These are phyloP conservation scores for Microstroma glucosiphilum DNA, from an alignment of 1,284 basidiomycete genomes.

Conservation along the genomic window DNA sequence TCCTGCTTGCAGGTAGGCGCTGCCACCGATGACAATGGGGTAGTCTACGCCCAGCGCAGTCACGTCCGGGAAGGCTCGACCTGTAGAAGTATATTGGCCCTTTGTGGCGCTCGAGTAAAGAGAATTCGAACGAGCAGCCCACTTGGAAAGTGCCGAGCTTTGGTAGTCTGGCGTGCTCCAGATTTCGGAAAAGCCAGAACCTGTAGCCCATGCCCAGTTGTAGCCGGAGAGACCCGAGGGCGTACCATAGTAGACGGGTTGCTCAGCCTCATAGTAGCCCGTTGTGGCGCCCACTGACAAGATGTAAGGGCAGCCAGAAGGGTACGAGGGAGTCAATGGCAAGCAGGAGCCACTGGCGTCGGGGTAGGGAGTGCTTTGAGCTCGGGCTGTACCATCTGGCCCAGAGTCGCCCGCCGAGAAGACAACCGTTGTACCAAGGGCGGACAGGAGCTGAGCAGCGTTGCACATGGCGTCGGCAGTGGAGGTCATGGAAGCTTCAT, in stretches of 20 bases:
- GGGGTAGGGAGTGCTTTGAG: constrained; percentile 55
- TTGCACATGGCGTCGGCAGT: constrained; percentile 7
- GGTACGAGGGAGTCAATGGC: constrained; percentile 15
- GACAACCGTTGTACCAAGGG: constrained; percentile 55
- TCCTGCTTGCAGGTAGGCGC: constrained; percentile 9
- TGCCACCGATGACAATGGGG: constrained; percentile 30
- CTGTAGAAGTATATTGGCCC: constrained; percentile 54
- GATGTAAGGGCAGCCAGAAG: constrained; percentile 17
- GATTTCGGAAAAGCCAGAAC: constrained; percentile 65
- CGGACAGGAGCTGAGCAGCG: constrained; percentile 1
- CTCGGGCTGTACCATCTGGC: constrained; percentile 30
- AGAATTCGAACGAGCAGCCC: no score
- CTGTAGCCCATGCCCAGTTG: constrained; percentile 30
- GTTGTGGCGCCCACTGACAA: constrained; percentile 18
- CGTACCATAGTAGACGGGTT: constrained; percentile 9
- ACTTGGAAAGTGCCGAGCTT: constrained; percentile 54
- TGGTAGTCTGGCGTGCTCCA: constrained; percentile 60
- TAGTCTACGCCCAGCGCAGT: constrained; percentile 58
- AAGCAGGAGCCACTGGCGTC: constrained; percentile 28
- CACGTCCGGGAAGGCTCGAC: constrained; percentile 62
- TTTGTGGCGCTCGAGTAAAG: constrained; percentile 54
- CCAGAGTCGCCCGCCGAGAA: constrained; percentile 53
- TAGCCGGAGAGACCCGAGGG: neutral
- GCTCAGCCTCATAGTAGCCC: neutral
- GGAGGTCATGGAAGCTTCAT: neutral